phyloP scores from a whole-genome alignment of 352 stramenopile species.

The Pythium oligandrum region DNA sequence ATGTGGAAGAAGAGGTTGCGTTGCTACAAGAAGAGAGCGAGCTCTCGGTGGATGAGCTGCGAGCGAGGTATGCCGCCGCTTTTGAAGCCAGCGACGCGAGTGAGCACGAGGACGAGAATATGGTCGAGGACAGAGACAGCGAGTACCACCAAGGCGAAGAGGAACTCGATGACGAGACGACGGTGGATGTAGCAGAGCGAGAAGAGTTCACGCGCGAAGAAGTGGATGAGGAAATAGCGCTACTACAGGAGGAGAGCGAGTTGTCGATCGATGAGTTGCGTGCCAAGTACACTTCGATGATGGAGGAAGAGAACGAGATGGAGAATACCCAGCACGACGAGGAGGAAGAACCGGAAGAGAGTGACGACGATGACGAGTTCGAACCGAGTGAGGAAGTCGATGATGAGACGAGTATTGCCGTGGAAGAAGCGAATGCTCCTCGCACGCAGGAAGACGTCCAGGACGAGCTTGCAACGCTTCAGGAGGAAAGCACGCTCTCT shows the following conservation, averaged over 20 bases:
- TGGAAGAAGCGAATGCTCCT: slow-evolving; percentile 43
- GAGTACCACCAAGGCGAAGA: slow-evolving; percentile 33
- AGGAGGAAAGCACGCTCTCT: slow-evolving; percentile 84
- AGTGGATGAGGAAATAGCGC: slow-evolving; percentile 77
- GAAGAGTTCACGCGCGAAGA: slow-evolving; percentile 32
- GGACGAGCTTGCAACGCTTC: slow-evolving; percentile 71
- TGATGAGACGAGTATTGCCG: slow-evolving; percentile 83
- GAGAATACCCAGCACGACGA: not conserved
- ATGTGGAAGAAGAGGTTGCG: slow-evolving; percentile 77
- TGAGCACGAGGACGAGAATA: slow-evolving; percentile 7
- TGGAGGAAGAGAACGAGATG: slow-evolving; percentile 23
- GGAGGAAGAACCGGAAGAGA: slow-evolving; percentile 4
- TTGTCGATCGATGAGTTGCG: slow-evolving; percentile 89
- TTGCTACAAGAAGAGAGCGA: slow-evolving; percentile 86
- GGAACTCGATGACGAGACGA: slow-evolving; percentile 86
- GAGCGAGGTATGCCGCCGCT: slow-evolving; percentile 34
- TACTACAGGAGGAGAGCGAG: slow-evolving; percentile 88
- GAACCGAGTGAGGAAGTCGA: slow-evolving; percentile 26
- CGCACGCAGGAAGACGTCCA: slow-evolving; percentile 23
- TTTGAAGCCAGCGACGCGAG: slow-evolving; percentile 2
- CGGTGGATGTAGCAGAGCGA: slow-evolving; percentile 85
- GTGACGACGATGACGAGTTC: slow-evolving; percentile 26
- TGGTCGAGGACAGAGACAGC: slow-evolving; percentile 13
- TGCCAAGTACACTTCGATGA: slow-evolving; percentile 34
- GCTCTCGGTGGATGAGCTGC: slow-evolving; percentile 88